Conservation (phyloP, 2,329 filamentous ascomycete species). For the Apiospora marii region DNA sequence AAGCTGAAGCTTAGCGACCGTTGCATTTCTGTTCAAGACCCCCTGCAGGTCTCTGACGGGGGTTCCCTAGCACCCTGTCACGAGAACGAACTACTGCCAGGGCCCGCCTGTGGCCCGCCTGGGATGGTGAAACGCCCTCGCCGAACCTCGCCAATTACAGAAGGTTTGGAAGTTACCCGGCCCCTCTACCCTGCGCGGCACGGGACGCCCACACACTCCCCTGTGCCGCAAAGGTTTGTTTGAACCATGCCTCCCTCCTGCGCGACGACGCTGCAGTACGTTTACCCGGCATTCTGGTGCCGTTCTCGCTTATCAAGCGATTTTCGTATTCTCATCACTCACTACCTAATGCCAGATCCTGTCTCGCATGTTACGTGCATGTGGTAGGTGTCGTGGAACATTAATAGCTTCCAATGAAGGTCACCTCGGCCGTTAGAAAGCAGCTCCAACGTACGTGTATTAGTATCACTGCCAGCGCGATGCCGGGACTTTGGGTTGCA, state of each 20-base stretch:
- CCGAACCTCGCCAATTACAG: slow-evolving; percentile 4
- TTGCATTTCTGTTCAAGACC: background rate
- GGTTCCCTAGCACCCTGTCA: background rate
- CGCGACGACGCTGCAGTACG: too few species aligned
- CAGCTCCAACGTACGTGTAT: too few species aligned
- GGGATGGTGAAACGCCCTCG: slow-evolving; percentile 4
- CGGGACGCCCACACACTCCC: too few species aligned
- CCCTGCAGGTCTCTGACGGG: background rate
- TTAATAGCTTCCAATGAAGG: too few species aligned
- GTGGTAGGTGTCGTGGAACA: too few species aligned
- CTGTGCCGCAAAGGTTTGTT: too few species aligned
- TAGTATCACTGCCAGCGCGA: background rate
- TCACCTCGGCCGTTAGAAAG: background rate
- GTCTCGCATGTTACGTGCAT: background rate
- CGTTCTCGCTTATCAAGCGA: too few species aligned
- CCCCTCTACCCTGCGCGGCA: background rate
- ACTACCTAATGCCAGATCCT: too few species aligned
- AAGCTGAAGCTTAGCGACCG: background rate
- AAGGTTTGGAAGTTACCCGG: background rate
- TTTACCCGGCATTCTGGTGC: too few species aligned
- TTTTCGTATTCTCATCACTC: too few species aligned
- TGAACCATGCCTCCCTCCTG: too few species aligned
- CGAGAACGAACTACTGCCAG: slow-evolving; percentile 8
- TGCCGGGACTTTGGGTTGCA: background rate
- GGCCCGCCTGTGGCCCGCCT: background rate